Conservation (phyloP, 179 eudicot species). For the Heliamphora pulchella region DNA sequence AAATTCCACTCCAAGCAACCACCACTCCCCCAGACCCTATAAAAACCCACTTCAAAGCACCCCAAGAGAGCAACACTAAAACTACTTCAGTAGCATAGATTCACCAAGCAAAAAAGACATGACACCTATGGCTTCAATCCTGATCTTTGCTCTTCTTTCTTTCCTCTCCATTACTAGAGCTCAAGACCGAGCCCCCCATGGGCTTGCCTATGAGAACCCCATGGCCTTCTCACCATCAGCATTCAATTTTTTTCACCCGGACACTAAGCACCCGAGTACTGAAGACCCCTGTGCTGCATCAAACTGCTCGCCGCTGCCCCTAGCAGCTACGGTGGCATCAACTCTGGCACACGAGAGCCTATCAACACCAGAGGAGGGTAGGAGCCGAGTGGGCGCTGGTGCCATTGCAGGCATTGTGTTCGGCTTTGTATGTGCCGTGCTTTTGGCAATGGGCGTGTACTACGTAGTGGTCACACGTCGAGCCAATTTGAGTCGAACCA, state of each 20-base stretch:
- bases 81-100: neutral
- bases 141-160: constrained; percentile 29
- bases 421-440: constrained; percentile 29
- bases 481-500: constrained; percentile 23
- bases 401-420: constrained; percentile 31
- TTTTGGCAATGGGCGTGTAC: constrained; percentile 39
- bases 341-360: constrained; percentile 28
- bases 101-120: constrained; percentile 8
- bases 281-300: constrained; percentile 27
- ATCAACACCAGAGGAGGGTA: neutral
- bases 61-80: constrained; percentile 10
- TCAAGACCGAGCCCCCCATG: constrained; percentile 57
- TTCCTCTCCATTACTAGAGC: constrained; percentile 23
- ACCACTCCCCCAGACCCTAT: constrained; percentile 21
- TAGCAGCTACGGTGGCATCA: constrained; percentile 45
- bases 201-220: constrained; percentile 45
- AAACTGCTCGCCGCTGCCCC: constrained; percentile 36
- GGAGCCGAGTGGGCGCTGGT: constrained; percentile 30
- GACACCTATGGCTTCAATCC: constrained; percentile 15
- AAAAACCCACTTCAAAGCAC: constrained; percentile 7
- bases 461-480: constrained; percentile 35
- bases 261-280: constrained; percentile 11
- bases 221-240: constrained; percentile 56
- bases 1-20: constrained; percentile 52
- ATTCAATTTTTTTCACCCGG: constrained; percentile 54